Conservation (phyloP, 1,284 basidiomycete species). For the Microbotryum violaceum region DNA sequence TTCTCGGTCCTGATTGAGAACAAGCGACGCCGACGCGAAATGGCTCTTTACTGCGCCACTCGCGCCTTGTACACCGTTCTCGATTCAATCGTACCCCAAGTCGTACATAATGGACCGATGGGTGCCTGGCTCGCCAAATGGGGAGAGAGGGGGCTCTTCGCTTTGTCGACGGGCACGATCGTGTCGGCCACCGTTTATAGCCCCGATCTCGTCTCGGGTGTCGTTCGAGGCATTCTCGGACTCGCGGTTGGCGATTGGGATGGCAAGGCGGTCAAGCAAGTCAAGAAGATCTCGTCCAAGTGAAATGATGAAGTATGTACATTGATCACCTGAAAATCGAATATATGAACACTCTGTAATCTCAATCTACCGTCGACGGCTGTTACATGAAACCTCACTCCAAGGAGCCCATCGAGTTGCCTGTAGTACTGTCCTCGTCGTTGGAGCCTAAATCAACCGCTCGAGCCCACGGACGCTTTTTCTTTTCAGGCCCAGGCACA, state of each 20-base stretch:
- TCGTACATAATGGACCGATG: constrained; percentile 5
- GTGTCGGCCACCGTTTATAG: constrained; percentile 24
- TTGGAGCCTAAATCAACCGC: too few species aligned
- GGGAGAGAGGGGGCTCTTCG: constrained; percentile 28
- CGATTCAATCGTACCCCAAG: constrained; percentile 25
- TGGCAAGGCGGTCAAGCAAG: too few species aligned
- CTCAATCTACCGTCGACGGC: too few species aligned
- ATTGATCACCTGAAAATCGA: too few species aligned
- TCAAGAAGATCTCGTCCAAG: too few species aligned
- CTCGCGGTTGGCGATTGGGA: constrained; percentile 19
- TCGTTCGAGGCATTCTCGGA: constrained; percentile 24
- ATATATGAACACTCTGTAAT: too few species aligned
- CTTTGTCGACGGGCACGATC: constrained; percentile 24
- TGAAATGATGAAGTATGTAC: too few species aligned
- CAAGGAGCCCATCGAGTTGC: too few species aligned
- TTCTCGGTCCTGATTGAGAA: constrained; percentile 41
- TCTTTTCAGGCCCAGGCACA: too few species aligned
- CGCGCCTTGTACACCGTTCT: constrained; percentile 37
- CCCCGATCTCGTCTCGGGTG: constrained; percentile 27
- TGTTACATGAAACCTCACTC: too few species aligned
- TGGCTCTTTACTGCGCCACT: constrained; percentile 43
- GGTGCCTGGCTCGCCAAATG: constrained; percentile 18
- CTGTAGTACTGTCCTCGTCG: too few species aligned
- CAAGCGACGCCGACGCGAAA: constrained; percentile 41
- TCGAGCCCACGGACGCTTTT: too few species aligned